These are phyloP conservation scores for Rehmannia glutinosa DNA, from an alignment of 257 asterid species.

Conservation along the genomic window DNA sequence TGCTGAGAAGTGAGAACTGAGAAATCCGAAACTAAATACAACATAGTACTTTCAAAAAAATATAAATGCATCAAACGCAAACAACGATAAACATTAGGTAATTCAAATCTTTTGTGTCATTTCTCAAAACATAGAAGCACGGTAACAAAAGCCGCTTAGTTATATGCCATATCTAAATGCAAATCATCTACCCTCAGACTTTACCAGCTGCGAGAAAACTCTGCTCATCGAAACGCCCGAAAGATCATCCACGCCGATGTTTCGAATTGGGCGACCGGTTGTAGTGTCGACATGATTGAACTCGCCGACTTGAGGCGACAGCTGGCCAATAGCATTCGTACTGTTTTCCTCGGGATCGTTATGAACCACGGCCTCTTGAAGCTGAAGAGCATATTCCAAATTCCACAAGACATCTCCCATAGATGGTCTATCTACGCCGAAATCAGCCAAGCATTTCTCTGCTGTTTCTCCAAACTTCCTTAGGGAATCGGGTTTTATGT, in stretches of 20 bases:
- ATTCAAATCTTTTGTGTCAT: too few relatives aligned
- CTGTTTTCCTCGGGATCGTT: slow-evolving; percentile 16
- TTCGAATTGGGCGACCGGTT: too few relatives aligned
- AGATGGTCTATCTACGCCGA: slow-evolving; percentile 69
- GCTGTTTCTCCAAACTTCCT: slow-evolving; percentile 60
- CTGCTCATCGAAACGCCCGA: slow-evolving; percentile 57
- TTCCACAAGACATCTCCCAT: slow-evolving; percentile 87
- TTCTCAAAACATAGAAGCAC: too few relatives aligned
- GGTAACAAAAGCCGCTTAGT: too few relatives aligned
- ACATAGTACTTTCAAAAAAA: background rate
- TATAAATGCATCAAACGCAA: too few relatives aligned
- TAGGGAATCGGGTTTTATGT: slow-evolving; percentile 46
- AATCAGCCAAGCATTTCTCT: slow-evolving; percentile 68
- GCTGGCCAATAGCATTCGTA: slow-evolving; percentile 4
- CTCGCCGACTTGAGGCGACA: slow-evolving; percentile 15
- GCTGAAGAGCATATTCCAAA: slow-evolving; percentile 65
- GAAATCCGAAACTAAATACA: background rate
- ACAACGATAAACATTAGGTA: too few relatives aligned
- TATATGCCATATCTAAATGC: too few relatives aligned
- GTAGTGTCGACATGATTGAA: too few relatives aligned
- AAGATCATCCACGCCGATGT: slow-evolving; percentile 27
- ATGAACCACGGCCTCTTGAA: slow-evolving; percentile 40
- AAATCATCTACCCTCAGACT: slow-evolving; percentile 66
- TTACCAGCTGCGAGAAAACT: slow-evolving; percentile 80
- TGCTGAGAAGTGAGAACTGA: background rate